Evolutionary conservation across 176 grass and related monocot species (phyloP).

Genomic region (Oryza glumipatula): DNA sequence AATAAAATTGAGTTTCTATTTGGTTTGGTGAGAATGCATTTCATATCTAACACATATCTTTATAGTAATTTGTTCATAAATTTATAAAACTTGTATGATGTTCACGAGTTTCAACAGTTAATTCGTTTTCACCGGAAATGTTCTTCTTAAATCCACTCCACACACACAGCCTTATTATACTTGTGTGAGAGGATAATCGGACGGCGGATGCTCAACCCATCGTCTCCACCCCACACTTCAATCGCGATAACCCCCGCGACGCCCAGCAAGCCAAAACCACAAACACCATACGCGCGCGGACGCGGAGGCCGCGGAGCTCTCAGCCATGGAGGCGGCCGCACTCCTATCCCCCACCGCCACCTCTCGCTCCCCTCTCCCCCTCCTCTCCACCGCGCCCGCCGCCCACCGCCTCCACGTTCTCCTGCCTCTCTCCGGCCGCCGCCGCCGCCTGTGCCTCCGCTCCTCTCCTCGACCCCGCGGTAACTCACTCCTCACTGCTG

Average conservation of each 20-base stretch:
- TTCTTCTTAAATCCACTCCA: no score
- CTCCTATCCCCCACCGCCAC: constrained; percentile 10
- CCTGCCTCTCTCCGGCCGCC: constrained; percentile 20
- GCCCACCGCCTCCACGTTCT: background rate
- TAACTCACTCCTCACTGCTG: background rate
- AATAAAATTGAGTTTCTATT: no score
- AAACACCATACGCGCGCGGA: constrained; percentile 30
- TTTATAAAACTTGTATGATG: no score
- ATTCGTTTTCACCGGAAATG: no score
- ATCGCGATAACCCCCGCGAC: constrained; percentile 33
- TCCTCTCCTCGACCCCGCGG: constrained; percentile 22
- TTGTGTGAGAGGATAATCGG: background rate
- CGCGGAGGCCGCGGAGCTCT: background rate
- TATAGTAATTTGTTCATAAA: no score
- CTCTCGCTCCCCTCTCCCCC: constrained; percentile 26
- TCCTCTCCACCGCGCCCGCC: constrained; percentile 43
- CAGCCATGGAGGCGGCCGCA: constrained; percentile 54
- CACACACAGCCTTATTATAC: no score
- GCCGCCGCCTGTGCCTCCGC: background rate
- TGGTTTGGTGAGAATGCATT: no score
- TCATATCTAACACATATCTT: no score
- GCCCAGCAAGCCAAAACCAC: constrained; percentile 46
- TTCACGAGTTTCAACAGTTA: no score
- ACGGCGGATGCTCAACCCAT: background rate
- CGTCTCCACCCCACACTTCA: background rate